Conservation (phyloP, 2,329 filamentous ascomycete genomes). For the Cladosporium phlei region DNA sequence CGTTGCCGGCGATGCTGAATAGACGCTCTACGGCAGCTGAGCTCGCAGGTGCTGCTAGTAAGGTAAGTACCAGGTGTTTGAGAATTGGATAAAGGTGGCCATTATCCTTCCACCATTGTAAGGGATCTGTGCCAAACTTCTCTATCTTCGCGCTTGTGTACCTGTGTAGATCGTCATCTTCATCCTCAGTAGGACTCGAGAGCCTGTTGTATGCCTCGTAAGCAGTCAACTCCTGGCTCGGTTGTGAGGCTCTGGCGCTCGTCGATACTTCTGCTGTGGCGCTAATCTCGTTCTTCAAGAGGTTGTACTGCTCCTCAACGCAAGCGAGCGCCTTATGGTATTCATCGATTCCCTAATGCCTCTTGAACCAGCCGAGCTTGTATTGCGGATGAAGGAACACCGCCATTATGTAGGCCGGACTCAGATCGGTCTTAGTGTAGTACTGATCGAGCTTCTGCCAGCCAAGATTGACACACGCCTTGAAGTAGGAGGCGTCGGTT, state of each 20-base stretch:
- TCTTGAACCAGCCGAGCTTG: not conserved
- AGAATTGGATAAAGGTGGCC: not conserved
- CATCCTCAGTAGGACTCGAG: no score
- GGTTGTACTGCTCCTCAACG: no score
- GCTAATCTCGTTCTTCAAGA: no score
- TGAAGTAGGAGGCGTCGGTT: not conserved
- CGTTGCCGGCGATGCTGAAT: not conserved
- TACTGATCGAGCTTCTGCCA: slow-evolving; percentile 8
- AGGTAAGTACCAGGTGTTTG: not conserved
- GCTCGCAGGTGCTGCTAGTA: slow-evolving; percentile 3
- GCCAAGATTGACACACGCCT: slow-evolving; percentile 1
- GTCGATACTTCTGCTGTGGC: no score
- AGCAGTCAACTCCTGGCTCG: no score
- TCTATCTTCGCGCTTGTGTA: no score
- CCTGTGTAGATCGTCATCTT: no score
- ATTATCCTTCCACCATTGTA: not conserved
- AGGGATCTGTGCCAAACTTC: no score
- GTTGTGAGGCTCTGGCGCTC: no score
- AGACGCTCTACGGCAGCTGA: not conserved
- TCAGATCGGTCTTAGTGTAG: not conserved
- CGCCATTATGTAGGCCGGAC: not conserved
- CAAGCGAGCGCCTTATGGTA: no score
- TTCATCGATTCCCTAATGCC: no score
- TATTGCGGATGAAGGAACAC: not conserved
- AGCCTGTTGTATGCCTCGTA: no score